These are phyloP conservation scores for Chenopodium suecicum DNA, from an alignment of 148 eudicot species.

Conservation along the genomic window DNA sequence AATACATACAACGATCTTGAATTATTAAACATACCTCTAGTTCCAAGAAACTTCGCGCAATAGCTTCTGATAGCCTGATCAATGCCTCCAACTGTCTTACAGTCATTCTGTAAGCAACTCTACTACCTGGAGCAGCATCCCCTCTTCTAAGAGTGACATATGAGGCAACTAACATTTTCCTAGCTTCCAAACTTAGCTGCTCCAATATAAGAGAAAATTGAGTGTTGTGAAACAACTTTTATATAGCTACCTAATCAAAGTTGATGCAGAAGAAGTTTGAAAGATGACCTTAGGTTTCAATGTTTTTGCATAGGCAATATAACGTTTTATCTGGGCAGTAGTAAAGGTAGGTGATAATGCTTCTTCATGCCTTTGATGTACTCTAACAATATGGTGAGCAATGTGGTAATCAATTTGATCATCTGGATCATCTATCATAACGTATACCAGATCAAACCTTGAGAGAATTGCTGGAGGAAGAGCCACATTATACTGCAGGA, in stretches of 20 bases:
- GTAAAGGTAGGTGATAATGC: constrained; percentile 84
- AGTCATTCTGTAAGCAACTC: constrained; percentile 98
- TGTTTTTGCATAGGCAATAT: constrained; percentile 81
- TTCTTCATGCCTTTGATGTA: constrained; percentile 90
- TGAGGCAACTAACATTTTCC: constrained; percentile 80
- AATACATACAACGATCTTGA: constrained; percentile 5
- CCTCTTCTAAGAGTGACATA: constrained; percentile 89
- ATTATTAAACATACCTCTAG: constrained; percentile 43
- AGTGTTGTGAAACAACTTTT: background rate
- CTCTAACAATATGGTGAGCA: constrained; percentile 92
- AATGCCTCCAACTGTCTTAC: constrained; percentile 97
- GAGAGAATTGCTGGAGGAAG: constrained; percentile 98
- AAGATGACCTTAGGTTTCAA: constrained; percentile 74
- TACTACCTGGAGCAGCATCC: constrained; percentile 87
- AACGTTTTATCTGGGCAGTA: constrained; percentile 87
- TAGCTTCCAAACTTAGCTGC: constrained; percentile 82
- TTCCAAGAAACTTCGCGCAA: constrained; percentile 82
- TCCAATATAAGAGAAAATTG: constrained; percentile 3
- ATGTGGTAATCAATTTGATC: constrained; percentile 93
- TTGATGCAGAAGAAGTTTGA: background rate
- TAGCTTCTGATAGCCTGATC: constrained; percentile 90
- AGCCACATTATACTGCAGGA: constrained; percentile 91
- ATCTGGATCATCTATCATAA: constrained; percentile 99
- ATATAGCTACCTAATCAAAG: constrained; percentile 1
- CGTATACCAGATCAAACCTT: constrained; percentile 96